These are phyloP conservation scores for Dichomitus squalens DNA, from an alignment of 1,284 basidiomycete species.

Conservation along the genomic window DNA sequence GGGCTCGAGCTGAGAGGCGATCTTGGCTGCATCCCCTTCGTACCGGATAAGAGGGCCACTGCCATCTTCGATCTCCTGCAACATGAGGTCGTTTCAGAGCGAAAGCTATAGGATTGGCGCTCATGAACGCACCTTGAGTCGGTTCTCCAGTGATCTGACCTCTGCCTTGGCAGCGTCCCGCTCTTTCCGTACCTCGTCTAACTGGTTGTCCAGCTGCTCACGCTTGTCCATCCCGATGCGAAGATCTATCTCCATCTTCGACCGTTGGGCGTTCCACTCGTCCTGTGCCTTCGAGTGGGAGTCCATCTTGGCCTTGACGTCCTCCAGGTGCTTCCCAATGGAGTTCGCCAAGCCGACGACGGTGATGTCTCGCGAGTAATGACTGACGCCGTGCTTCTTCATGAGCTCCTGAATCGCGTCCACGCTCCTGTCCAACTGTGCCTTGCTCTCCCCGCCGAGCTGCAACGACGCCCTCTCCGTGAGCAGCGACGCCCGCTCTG, in stretches of 20 bases:
- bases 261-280: conserved; percentile 47
- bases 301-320: conserved; percentile 53
- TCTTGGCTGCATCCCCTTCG: conserved; percentile 55
- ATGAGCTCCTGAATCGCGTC: conserved; percentile 50
- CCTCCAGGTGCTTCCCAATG: conserved; percentile 56
- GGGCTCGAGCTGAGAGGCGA: conserved; percentile 65
- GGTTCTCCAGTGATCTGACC: conserved; percentile 43
- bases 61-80: conserved; percentile 21
- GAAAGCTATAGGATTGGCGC: neutral
- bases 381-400: conserved; percentile 54
- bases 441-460: conserved; percentile 46
- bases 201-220: conserved; percentile 49
- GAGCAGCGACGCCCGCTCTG: conserved; percentile 57
- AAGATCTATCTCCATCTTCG: conserved; percentile 55
- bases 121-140: conserved; percentile 42
- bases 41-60: conserved; percentile 41
- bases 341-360: conserved; percentile 53
- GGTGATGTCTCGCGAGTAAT: conserved; percentile 52
- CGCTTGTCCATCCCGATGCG: conserved; percentile 47
- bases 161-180: conserved; percentile 56
- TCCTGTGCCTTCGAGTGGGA: conserved; percentile 48
- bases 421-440: conserved; percentile 52
- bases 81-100: neutral
- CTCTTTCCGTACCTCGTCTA: conserved; percentile 58
- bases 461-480: conserved; percentile 55